These are phyloP conservation scores for Paramecium pentaurelia DNA, from an alignment of 73 alveolate species.

Conservation along the genomic window DNA sequence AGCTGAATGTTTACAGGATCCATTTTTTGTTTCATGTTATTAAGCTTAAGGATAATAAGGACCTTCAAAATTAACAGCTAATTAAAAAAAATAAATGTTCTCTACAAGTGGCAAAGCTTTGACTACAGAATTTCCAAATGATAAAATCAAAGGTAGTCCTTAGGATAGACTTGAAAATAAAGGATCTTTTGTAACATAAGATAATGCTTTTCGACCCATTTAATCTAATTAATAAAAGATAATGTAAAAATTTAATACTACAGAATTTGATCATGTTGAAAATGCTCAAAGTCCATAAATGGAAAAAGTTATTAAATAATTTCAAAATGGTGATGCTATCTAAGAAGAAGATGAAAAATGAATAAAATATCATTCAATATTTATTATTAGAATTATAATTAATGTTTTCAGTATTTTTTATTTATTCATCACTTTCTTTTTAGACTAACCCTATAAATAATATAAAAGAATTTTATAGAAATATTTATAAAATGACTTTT, in stretches of 20 bases:
- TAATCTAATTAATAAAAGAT: not conserved
- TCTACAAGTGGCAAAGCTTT: not conserved
- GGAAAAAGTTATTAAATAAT: not conserved
- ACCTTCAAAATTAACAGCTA: not conserved
- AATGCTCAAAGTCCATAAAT: not conserved
- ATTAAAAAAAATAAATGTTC: not conserved
- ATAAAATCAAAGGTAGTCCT: not conserved
- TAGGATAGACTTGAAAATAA: not conserved
- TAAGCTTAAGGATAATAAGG: not conserved
- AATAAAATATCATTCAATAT: not conserved
- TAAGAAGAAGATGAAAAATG: constrained; percentile 21
- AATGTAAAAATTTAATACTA: constrained; percentile 11
- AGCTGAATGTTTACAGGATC: not conserved
- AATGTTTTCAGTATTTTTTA: not conserved
- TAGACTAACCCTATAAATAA: not conserved
- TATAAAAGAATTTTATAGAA: not conserved
- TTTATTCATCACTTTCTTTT: not conserved
- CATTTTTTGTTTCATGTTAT: not conserved
- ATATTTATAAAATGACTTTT: not conserved
- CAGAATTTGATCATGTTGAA: not conserved
- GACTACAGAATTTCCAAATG: constrained; percentile 12
- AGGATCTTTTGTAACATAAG: constrained; percentile 36
- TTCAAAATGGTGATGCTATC: not conserved
- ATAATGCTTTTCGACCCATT: constrained; percentile 7
- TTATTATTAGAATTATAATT: not conserved